Evolutionary conservation across 345 rosid genomes (phyloP), one percentile per base, ranked within the genome.

Genomic region (Lepidium aucheri): DNA sequence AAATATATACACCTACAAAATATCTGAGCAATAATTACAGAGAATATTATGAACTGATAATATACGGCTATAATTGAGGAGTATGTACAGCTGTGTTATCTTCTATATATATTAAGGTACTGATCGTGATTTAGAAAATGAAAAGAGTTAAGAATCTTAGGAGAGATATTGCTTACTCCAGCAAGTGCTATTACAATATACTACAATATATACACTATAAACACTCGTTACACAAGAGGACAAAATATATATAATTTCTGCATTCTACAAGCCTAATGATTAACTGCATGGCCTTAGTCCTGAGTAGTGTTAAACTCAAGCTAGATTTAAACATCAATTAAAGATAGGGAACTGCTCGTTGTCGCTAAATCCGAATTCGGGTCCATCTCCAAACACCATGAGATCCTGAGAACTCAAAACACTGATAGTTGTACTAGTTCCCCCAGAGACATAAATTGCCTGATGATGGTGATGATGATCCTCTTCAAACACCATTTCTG

Each of bases 401-500:
- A 57, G 40, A 58, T 56, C 65, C 13, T 18, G 9, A 47, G 69
- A 63, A 35, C 10, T 32, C 8, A 45, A 43, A 45, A 22, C 56
- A 36, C 33, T 28, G 35, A 70, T 38, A 64, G 70, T 47, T 39
- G 64, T 26, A 63, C 30, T 56, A 64, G 64, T 36, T 36, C 62
- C 56, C 12, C 53, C 68, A 62, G 13, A 43, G 8, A 44, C 63
- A 7, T 62, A 62, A 43, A 36, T 4, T 11, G 51, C 36, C 6
- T 55, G 65, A 50, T 72, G 59, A 66, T 65, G 70, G 8, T 68
- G 65, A 44, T 68, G 58, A 30, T 69, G 46, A 35, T 73, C 51
- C 17, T 60, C 72, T 59, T 35, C 68, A 42, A 52, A 59, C 36
- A 17, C 52, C 6, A 51, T 13, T 0, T 73, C 77, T 11, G 9